phyloP scores from a whole-genome alignment of 345 rosid species.

The Corchorus capsularis region DNA sequence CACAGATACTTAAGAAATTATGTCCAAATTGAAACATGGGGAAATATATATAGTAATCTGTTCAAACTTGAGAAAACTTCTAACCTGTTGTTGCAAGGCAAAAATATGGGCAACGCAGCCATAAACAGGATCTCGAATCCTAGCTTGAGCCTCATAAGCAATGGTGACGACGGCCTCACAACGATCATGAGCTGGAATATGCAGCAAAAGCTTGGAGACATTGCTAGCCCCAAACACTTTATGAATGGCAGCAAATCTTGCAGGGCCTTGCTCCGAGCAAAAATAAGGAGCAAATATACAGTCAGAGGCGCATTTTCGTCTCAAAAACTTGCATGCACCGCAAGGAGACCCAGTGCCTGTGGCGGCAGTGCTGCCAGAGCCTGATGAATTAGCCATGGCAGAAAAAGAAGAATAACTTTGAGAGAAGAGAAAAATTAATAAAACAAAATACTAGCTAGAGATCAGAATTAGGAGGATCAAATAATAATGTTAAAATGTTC shows the following conservation, averaged over 20 bases:
- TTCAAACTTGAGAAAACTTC: background rate
- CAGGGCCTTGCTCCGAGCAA: conserved; percentile 69
- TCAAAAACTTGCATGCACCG: conserved; percentile 80
- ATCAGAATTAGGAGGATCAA: background rate
- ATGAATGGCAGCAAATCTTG: conserved; percentile 69
- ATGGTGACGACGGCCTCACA: conserved; percentile 75
- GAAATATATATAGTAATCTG: background rate
- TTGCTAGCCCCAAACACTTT: conserved; percentile 86
- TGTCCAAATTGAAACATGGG: background rate
- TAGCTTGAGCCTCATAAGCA: conserved; percentile 75
- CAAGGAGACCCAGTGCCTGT: conserved; percentile 54
- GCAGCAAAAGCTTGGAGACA: conserved; percentile 60
- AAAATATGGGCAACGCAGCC: conserved; percentile 80
- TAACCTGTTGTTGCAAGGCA: conserved; percentile 73
- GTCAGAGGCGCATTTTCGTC: conserved; percentile 67
- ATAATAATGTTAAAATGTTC: conserved; percentile 9
- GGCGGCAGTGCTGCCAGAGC: conserved; percentile 33
- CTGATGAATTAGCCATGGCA: conserved; percentile 44
- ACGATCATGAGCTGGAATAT: conserved; percentile 64
- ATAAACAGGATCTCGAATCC: conserved; percentile 72
- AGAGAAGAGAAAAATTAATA: conserved; percentile 17
- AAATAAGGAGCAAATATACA: conserved; percentile 79
- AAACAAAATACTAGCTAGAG: conserved; percentile 42
- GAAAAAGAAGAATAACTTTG: conserved; percentile 12
- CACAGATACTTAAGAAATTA: background rate